Evolutionary conservation across 257 asterid species (phyloP).

Genomic region (Scutellaria barbata): DNA sequence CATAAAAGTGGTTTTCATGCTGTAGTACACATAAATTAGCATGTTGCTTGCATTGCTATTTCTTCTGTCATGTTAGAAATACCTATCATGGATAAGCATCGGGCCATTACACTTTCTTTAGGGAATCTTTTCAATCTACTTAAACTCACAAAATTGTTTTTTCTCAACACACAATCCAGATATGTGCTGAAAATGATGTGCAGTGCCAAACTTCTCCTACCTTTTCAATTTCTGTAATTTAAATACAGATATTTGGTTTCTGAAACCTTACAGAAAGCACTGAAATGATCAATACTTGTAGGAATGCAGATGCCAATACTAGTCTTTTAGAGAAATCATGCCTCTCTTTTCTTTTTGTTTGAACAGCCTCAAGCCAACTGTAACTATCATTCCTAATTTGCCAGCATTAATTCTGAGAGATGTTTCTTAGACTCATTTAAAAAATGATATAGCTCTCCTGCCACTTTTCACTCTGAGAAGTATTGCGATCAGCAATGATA

Average conservation of each 20-base stretch:
- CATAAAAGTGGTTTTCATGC: neutral
- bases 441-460: neutral
- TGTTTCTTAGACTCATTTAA: conserved; percentile 9
- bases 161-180: neutral
- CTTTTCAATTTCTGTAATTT: conserved; percentile 14
- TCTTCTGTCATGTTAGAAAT: conserved; percentile 3
- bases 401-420: conserved; percentile 14
- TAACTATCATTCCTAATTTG: conserved; percentile 17
- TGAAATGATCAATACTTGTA: neutral
- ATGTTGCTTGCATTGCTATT: conserved; percentile 10
- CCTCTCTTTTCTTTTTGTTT: conserved; percentile 10
- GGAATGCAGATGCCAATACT: neutral
- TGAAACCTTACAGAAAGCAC: conserved; percentile 19
- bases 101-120: neutral
- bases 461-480: neutral
- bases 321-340: neutral
- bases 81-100: neutral
- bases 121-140: neutral
- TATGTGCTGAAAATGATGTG: neutral
- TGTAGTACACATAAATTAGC: neutral
- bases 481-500: neutral
- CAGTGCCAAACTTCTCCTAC: conserved; percentile 12
- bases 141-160: neutral
- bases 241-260: conserved; percentile 21
- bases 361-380: neutral